These are phyloP conservation scores for Spencermartinsiella ligniputridi DNA, from an alignment of 1,139 yeast species.

Conservation along the genomic window DNA sequence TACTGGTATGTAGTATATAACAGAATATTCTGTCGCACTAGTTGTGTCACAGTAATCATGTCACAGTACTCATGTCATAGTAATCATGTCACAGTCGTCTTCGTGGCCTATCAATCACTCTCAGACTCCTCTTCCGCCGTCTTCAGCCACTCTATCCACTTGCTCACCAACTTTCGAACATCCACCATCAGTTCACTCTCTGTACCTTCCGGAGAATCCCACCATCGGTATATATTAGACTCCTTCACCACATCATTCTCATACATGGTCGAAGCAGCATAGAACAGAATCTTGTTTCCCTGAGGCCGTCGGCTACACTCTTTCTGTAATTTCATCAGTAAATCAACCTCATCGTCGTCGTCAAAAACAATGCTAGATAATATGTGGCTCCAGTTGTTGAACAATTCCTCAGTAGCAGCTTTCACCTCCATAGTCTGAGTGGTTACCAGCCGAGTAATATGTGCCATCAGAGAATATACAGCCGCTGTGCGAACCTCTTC, in stretches of 20 bases:
- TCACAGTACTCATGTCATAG: no score
- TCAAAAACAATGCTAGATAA: constrained; percentile 66
- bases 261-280: constrained; percentile 64
- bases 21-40: no score
- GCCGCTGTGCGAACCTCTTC: constrained; percentile 89
- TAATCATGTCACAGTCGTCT: no score
- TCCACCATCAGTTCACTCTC: constrained; percentile 42
- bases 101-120: no score
- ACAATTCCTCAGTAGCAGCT: constrained; percentile 70
- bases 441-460: constrained; percentile 66
- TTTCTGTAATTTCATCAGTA: constrained; percentile 56
- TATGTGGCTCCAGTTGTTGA: constrained; percentile 74
- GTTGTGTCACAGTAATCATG: no score
- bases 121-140: constrained; percentile 81
- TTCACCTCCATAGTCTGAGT: constrained; percentile 72
- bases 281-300: constrained; percentile 52
- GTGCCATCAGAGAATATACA: constrained; percentile 59
- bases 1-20: no score
- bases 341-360: constrained; percentile 68
- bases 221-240: constrained; percentile 76
- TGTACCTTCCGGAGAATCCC: constrained; percentile 49
- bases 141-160: constrained; percentile 82
- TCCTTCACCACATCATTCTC: constrained; percentile 80
- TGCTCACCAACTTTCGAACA: constrained; percentile 55
- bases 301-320: constrained; percentile 38